Evolutionary conservation across 306 rosid genomes (phyloP).

Genomic region (Astragalus glycyphyllos): DNA sequence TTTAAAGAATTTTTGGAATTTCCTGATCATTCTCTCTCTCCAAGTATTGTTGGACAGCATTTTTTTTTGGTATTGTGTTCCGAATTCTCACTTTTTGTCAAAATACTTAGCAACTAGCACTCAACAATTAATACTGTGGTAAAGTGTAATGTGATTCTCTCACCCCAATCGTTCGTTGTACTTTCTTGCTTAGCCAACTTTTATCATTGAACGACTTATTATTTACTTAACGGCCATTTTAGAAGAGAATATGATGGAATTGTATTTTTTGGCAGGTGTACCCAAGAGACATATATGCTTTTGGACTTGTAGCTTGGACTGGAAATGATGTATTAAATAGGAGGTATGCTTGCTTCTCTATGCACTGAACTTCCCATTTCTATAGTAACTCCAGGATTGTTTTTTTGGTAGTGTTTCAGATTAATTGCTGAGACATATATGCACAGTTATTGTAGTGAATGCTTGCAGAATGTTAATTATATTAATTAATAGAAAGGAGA

Average conservation of each 20-base stretch:
- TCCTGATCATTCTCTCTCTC: not conserved
- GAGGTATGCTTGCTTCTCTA: conserved; percentile 57
- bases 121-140: conserved; percentile 11
- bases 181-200: conserved; percentile 30
- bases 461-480: conserved; percentile 5
- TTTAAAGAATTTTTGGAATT: too few relatives aligned
- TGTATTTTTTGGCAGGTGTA: conserved; percentile 62
- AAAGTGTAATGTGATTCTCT: not conserved
- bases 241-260: conserved; percentile 13
- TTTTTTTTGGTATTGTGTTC: not conserved
- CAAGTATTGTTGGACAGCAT: not conserved
- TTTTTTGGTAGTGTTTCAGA: not conserved
- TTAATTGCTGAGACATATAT: not conserved
- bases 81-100: not conserved
- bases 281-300: conserved; percentile 87
- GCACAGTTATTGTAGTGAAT: not conserved
- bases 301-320: conserved; percentile 87
- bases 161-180: conserved; percentile 10
- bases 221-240: not conserved
- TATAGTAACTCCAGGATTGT: not conserved
- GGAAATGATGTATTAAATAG: conserved; percentile 94
- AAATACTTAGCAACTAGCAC: conserved; percentile 4
- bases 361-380: conserved; percentile 13
- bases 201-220: not conserved
- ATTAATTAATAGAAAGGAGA: not conserved